These are phyloP conservation scores for Verticillium zaregamsianum DNA, from an alignment of 2,329 filamentous ascomycete genomes.

Conservation along the genomic window DNA sequence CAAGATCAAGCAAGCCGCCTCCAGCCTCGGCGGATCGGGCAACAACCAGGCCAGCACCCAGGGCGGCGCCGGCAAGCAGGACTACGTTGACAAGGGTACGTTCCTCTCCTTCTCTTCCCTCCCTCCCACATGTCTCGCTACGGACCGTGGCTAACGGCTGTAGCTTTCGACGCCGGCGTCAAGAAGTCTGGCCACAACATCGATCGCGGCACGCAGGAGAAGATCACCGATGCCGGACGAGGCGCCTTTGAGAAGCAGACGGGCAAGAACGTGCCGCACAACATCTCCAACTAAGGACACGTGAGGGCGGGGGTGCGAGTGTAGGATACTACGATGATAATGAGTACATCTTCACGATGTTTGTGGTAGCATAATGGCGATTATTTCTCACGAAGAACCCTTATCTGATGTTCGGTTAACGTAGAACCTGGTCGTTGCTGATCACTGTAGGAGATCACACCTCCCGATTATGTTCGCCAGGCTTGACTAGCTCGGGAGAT, in stretches of 20 bases:
- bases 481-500: too few species aligned
- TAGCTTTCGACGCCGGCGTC: constrained; percentile 24
- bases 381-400: too few species aligned
- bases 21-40: background rate
- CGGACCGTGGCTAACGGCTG: too few species aligned
- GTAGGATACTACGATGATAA: background rate
- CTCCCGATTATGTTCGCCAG: too few species aligned
- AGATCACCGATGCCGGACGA: constrained; percentile 32
- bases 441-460: too few species aligned
- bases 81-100: constrained; percentile 35
- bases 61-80: constrained; percentile 17
- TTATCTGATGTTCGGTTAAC: too few species aligned
- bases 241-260: constrained; percentile 29
- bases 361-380: too few species aligned
- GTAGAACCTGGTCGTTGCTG: too few species aligned
- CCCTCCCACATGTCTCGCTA: too few species aligned
- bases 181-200: constrained; percentile 32
- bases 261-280: constrained; percentile 14
- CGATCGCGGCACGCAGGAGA: constrained; percentile 29
- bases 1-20: background rate
- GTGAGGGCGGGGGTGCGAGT: background rate
- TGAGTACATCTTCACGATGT: background rate
- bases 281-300: background rate
- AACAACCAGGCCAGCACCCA: background rate
- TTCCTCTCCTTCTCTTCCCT: background rate